These are phyloP conservation scores for Podaxis rugospora DNA, from an alignment of 768 basidiomycete species.

Conservation along the genomic window DNA sequence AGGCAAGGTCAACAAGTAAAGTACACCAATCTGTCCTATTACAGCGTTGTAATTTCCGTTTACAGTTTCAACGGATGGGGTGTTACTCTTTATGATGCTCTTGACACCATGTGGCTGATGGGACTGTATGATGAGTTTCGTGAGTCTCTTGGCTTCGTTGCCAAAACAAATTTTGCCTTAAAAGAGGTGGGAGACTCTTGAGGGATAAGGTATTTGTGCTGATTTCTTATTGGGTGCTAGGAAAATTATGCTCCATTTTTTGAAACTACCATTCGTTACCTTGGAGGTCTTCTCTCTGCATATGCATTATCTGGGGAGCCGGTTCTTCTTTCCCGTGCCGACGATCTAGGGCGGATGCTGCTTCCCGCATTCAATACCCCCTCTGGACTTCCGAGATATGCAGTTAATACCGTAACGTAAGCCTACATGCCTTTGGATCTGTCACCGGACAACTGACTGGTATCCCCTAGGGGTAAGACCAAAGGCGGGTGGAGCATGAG, in stretches of 20 bases:
- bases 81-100: slow-evolving; percentile 67
- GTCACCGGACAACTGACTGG: not conserved
- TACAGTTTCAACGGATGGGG: slow-evolving; percentile 73
- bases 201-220: not conserved
- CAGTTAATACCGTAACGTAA: slow-evolving; percentile 59
- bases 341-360: slow-evolving; percentile 67
- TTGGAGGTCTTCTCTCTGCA: slow-evolving; percentile 79
- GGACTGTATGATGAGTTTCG: slow-evolving; percentile 62
- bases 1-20: slow-evolving; percentile 49
- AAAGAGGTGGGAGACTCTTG: not conserved
- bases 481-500: slow-evolving; percentile 26
- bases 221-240: slow-evolving; percentile 11
- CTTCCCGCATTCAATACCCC: slow-evolving; percentile 68
- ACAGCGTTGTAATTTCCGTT: not conserved
- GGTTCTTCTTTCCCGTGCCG: slow-evolving; percentile 59
- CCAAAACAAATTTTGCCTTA: slow-evolving; percentile 39
- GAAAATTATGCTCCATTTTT: slow-evolving; percentile 50
- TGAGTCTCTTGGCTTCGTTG: slow-evolving; percentile 49
- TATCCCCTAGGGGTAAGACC: slow-evolving; percentile 29
- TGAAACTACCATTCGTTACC: slow-evolving; percentile 79
- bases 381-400: slow-evolving; percentile 65
- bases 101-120: slow-evolving; percentile 84
- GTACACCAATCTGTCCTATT: slow-evolving; percentile 2
- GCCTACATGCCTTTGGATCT: slow-evolving; percentile 9
- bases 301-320: slow-evolving; percentile 68